These are phyloP conservation scores for Centella asiatica DNA, from an alignment of 129 eudicot genomes.

Conservation along the genomic window DNA sequence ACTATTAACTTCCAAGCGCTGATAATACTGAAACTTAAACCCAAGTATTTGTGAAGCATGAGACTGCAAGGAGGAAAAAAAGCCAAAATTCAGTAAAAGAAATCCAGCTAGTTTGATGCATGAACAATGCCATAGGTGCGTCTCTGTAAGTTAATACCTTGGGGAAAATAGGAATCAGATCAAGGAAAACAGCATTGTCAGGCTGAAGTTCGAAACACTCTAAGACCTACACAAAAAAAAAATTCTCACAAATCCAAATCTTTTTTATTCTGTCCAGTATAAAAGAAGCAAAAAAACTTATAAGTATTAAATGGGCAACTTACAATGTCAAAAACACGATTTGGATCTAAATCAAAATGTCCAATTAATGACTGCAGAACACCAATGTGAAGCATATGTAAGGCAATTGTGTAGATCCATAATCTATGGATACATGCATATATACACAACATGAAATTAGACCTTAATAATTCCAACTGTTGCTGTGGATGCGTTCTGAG, in stretches of 20 bases:
- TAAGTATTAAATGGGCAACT: slow-evolving; percentile 22
- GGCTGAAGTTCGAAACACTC: slow-evolving; percentile 98
- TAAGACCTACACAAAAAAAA: slow-evolving; percentile 49
- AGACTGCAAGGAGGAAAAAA: slow-evolving; percentile 65
- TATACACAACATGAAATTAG: slow-evolving; percentile 11
- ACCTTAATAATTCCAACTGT: slow-evolving; percentile 98
- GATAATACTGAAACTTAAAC: slow-evolving; percentile 90
- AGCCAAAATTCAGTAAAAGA: slow-evolving; percentile 9
- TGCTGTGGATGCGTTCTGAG: slow-evolving; percentile 63
- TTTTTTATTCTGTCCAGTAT: not conserved
- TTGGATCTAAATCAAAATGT: slow-evolving; percentile 99
- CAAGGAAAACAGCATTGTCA: slow-evolving; percentile 70
- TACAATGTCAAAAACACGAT: slow-evolving; percentile 98
- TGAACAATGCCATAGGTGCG: not conserved
- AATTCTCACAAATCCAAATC: not conserved
- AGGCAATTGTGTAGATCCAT: no score
- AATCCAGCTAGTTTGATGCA: not conserved
- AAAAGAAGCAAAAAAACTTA: not conserved
- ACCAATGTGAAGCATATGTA: no score
- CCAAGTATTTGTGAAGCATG: slow-evolving; percentile 98
- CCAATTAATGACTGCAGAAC: slow-evolving; percentile 87
- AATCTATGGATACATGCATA: no score
- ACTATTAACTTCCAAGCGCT: slow-evolving; percentile 65
- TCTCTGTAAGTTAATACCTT: slow-evolving; percentile 40
- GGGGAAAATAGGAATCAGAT: slow-evolving; percentile 92